Evolutionary conservation across 352 stramenopile genomes (phyloP), one percentile per base, ranked within the genome.

Genomic region (Pythium dissimile): DNA sequence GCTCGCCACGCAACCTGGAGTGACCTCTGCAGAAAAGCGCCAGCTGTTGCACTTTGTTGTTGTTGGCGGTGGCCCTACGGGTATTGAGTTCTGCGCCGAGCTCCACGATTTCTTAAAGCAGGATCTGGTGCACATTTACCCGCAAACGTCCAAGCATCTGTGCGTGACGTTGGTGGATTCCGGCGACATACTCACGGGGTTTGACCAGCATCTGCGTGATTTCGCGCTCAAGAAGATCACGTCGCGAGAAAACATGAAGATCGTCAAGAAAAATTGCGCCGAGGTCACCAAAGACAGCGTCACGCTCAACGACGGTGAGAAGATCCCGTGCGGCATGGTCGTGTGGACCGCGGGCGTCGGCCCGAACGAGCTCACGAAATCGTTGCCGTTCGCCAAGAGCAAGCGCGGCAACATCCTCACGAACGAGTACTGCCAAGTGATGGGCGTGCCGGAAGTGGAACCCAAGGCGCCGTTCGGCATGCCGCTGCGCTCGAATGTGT

Each of bases 11-110:
- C 88, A 96, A 52, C 90, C 92, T 12, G 90, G 75, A 9, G 62
- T 96, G 5, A 81, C 77, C 2, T 64, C 80, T 2, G 80, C 83
- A n/a, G 92, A 98, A 72, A 91, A 95, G 48, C 59, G 88, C 32
- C 67, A 89, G 26, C 69, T 99, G 8, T 75, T 99, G 15, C 95
- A 94, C 41, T 99, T 99, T 76, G 85, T 99, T n/a, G 90, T 99
- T 9, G 96, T 99, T 10, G 97, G 97, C 6, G 97, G 96, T 6
- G 96, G 96, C 6, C 94, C 95, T 2, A 98, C 95, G 0, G 88
- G 80, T 42, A 92, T 97, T 59, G 96, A 99, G 75, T 99, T 99
- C 69, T 97, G 95, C 37, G 83, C 88, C 16, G 96, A 99, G 72
- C 75, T 99, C 44, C 88, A 98, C 69, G 97, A 98, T 60, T 87